Base-by-base conservation (phyloP, 129 eudicot species). In the Cynara cardunculus region DNA sequence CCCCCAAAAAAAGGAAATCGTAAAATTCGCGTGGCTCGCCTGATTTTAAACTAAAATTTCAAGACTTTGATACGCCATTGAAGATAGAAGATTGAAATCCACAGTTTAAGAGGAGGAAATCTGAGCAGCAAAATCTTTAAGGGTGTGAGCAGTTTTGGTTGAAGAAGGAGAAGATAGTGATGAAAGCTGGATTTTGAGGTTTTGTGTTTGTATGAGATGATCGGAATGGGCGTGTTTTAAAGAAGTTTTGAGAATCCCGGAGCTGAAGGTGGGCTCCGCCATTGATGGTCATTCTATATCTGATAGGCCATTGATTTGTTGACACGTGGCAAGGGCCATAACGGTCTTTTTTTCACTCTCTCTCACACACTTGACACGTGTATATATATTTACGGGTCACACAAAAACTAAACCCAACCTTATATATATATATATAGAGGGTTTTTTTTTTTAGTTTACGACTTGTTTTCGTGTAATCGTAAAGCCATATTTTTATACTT, bases 171-270 rank as follows among this genome's bases (percentile, higher is more conserved):
- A 73, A 19, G 18, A 65, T 13, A 78, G 49, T 59, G 49, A 21
- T 53, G 56, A 59, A 59, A 62, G 59, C 56, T 76, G 71, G 72
- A 59, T 61, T 61, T 62, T 21, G 59, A 72, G 79, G 66, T 65
- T 80, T 27, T 73, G 84, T 28, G 71, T 64, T 75, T 74, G 46
- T 67, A 9, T n/a, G 65, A 56, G 9, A 4, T 46, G 76, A 75
- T 67, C 71, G 76, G 77, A 82, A 76, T 76, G 80, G 69, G 84
- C 12, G 78, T 22, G 37, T 75, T 2, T 39, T 46, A 75, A 46
- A 69, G 39, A 18, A 32, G 77, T 69, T 49, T 81, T 82, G 35
- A 75, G 81, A 76, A 75, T 75, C 85, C 81, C 85, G 76, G 76
- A 32, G 85, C 25, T 68, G 46, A 82, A 46, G 81, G 71, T 82